Percentiles rank a stretch among this genome's conserved stretches.
Evolutionary conservation across 208 protist species (phyloP).

Genomic region (Leishmania turanica): DNA sequence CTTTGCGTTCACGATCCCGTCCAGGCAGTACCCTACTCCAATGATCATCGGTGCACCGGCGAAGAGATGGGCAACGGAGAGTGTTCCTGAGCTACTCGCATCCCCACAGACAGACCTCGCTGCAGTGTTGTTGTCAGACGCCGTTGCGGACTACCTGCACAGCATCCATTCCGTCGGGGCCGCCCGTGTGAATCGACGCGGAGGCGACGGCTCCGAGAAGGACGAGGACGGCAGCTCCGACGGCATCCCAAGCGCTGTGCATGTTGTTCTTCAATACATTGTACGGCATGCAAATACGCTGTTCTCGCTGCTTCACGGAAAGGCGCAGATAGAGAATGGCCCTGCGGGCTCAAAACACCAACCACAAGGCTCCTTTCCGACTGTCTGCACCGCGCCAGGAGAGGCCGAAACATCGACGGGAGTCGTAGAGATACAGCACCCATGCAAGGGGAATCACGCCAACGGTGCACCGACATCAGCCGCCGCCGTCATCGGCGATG

Average conservation of each 20-base stretch:
- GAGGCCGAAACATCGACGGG: background rate
- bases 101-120: conserved; percentile 1
- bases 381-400: background rate
- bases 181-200: background rate
- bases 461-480: background rate
- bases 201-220: background rate
- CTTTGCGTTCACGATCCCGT: background rate
- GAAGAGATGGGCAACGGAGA: conserved; percentile 18
- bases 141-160: conserved; percentile 24
- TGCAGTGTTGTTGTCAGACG: conserved; percentile 19
- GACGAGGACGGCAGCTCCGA: background rate
- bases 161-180: conserved; percentile 14
- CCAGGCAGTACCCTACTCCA: background rate
- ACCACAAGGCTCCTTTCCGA: background rate
- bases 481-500: background rate
- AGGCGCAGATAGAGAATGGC: no score
- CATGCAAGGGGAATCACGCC: background rate
- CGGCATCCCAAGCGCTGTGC: conserved; percentile 2
- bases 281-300: conserved; percentile 1
- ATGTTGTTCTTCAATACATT: conserved; percentile 22
- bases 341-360: background rate
- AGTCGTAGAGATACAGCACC: background rate
- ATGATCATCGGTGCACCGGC: conserved; percentile 9
- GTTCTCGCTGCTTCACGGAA: conserved; percentile 26
- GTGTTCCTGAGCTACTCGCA: conserved; percentile 18